Conservation (phyloP, 805 yeast genomes). For the Blastobotrys attinorum region DNA sequence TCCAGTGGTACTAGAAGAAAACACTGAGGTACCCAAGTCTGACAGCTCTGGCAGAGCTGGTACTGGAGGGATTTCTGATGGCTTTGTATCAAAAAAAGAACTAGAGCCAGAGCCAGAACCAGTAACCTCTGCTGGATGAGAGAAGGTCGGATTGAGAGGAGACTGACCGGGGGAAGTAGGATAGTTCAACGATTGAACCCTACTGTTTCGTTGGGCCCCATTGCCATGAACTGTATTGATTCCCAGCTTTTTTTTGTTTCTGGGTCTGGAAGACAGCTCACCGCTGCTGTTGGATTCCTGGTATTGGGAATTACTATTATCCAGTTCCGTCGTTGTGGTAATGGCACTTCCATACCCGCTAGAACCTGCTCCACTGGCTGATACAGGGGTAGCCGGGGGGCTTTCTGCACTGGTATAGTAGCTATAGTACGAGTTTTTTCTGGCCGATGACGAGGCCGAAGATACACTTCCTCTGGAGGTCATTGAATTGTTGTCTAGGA, state of each 20-base stretch:
- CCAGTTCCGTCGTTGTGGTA: neutral
- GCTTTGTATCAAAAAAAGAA: too few species aligned
- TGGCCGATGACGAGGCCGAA: slow-evolving; percentile 2
- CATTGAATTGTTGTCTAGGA: too few species aligned
- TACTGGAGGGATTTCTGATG: neutral
- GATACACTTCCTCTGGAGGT: too few species aligned
- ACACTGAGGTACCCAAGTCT: too few species aligned
- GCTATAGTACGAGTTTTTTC: too few species aligned
- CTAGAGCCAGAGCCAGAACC: too few species aligned
- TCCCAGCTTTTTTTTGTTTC: slow-evolving; percentile 18
- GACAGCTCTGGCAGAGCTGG: slow-evolving; percentile 1
- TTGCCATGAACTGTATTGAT: slow-evolving; percentile 4
- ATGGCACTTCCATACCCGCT: neutral
- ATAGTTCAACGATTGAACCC: neutral
- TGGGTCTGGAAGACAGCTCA: neutral
- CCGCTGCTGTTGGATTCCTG: neutral
- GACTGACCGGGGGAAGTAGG: neutral
- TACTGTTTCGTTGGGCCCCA: neutral
- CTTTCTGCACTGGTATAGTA: too few species aligned
- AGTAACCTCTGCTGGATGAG: neutral
- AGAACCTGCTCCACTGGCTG: too few species aligned
- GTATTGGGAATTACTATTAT: neutral
- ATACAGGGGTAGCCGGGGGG: too few species aligned
- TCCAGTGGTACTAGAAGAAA: too few species aligned
- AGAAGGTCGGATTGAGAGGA: neutral